Evolutionary conservation across 139 green algal genomes (phyloP).

Genomic region (Chlorella sp.): DNA sequence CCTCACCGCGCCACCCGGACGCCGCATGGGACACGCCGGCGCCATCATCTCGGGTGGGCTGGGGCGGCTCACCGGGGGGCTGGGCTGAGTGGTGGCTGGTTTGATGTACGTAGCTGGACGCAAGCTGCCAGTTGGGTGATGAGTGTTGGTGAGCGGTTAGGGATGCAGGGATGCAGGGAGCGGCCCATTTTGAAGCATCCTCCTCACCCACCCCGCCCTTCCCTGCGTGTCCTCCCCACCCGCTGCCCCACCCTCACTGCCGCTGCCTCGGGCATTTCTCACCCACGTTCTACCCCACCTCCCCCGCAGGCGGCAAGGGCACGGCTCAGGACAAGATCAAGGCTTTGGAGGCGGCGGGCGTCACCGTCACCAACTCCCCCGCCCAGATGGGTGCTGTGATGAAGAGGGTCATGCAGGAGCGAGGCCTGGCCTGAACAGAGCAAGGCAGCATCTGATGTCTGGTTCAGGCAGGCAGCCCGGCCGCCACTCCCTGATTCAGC

Average conservation of each 20-base stretch:
- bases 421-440: slow-evolving; percentile 63
- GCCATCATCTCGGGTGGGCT: slow-evolving; percentile 83
- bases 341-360: slow-evolving; percentile 90
- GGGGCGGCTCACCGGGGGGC: not conserved
- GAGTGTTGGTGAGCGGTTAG: no score
- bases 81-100: not conserved
- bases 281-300: no score
- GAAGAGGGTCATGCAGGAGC: slow-evolving; percentile 83
- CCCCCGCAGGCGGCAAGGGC: slow-evolving; percentile 89
- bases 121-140: no score
- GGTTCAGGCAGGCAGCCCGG: not conserved
- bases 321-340: slow-evolving; percentile 96
- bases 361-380: slow-evolving; percentile 84
- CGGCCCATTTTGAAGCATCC: no score
- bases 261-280: no score
- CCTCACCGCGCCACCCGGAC: slow-evolving; percentile 94
- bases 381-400: slow-evolving; percentile 38
- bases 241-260: no score
- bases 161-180: no score
- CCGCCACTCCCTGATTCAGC: not conserved
- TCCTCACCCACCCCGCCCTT: no score
- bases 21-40: slow-evolving; percentile 98
- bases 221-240: no score
- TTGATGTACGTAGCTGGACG: not conserved
- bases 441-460: not conserved